Percentiles rank a stretch among this genome's conserved stretches.
phyloP scores from a whole-genome alignment of 768 basidiomycete species.

The Leucocoprinus birnbaumii region DNA sequence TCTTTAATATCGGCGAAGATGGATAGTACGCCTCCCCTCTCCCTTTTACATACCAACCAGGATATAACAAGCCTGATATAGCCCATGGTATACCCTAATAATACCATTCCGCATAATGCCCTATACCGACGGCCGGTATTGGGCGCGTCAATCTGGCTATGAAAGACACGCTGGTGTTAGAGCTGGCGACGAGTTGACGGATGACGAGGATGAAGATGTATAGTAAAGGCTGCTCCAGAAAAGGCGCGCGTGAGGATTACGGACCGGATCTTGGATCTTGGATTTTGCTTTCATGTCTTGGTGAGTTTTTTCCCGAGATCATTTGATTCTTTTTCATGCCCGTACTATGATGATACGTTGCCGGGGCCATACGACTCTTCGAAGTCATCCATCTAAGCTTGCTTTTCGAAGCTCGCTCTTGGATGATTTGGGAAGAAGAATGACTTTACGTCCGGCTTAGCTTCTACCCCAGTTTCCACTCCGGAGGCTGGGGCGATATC shows the following conservation, averaged over 20 bases:
- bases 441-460: slow-evolving; percentile 57
- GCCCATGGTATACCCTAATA: slow-evolving; percentile 76
- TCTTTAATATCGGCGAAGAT: slow-evolving; percentile 80
- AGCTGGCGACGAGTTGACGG: slow-evolving; percentile 86
- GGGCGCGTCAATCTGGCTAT: slow-evolving; percentile 71
- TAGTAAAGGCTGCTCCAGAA: not conserved
- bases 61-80: slow-evolving; percentile 23
- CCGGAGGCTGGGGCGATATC: not conserved
- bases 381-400: slow-evolving; percentile 25
- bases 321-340: not conserved
- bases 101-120: slow-evolving; percentile 79
- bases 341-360: slow-evolving; percentile 53
- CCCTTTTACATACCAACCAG: not conserved
- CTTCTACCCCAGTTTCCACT: not conserved
- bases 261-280: not conserved
- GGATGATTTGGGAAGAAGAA: slow-evolving; percentile 42
- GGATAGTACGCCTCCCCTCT: slow-evolving; percentile 67
- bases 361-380: slow-evolving; percentile 90
- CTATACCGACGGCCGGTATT: slow-evolving; percentile 79
- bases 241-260: not conserved
- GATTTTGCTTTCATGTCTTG: not conserved
- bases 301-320: slow-evolving; percentile 18
- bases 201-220: slow-evolving; percentile 50
- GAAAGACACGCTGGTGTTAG: slow-evolving; percentile 58
- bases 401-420: too few relatives aligned